A percentile compares a stretch with the other conserved stretches of the same genome.
Evolutionary conservation across 2,329 filamentous ascomycete species (phyloP).

Genomic region (Penicillium polonicum): DNA sequence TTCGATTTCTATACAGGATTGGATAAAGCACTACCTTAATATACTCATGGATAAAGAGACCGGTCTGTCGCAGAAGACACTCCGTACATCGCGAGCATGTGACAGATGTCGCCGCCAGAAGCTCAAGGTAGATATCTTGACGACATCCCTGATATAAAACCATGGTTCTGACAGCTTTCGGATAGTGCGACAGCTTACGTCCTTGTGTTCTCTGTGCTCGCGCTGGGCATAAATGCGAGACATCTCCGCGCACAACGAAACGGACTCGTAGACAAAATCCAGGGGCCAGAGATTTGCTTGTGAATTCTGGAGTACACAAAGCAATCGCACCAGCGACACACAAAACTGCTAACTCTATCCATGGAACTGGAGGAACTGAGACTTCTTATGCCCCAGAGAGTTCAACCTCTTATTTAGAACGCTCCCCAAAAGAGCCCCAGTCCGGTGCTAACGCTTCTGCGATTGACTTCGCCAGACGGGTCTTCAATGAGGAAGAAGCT

Average conservation of each 20-base stretch:
- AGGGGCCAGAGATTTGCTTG: not conserved
- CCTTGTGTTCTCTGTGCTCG: conserved; percentile 28
- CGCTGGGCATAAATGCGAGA: conserved; percentile 18
- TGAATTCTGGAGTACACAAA: not conserved
- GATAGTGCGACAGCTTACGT: conserved; percentile 54
- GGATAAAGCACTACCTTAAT: not conserved
- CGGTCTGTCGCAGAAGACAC: not conserved
- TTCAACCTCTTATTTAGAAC: not conserved
- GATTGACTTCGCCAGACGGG: conserved; percentile 23
- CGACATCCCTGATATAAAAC: conserved; percentile 37
- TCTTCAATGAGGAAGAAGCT: conserved; percentile 21
- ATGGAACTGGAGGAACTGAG: not conserved
- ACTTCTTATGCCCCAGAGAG: not conserved
- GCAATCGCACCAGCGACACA: conserved; percentile 2
- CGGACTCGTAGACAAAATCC: not conserved
- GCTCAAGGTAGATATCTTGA: conserved; percentile 33
- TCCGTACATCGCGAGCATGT: conserved; percentile 17
- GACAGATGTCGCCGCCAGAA: conserved; percentile 23
- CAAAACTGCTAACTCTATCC: no score
- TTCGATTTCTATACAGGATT: not conserved
- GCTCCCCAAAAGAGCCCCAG: conserved; percentile 14
- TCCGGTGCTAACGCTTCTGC: conserved; percentile 19
- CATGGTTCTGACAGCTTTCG: not conserved
- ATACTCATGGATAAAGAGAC: not conserved
- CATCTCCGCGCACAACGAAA: conserved; percentile 7